A percentile compares a stretch with the other conserved stretches of the same genome.
phyloP scores from a whole-genome alignment of 2,329 filamentous ascomycete genomes.

The Cladosporium phlei region DNA sequence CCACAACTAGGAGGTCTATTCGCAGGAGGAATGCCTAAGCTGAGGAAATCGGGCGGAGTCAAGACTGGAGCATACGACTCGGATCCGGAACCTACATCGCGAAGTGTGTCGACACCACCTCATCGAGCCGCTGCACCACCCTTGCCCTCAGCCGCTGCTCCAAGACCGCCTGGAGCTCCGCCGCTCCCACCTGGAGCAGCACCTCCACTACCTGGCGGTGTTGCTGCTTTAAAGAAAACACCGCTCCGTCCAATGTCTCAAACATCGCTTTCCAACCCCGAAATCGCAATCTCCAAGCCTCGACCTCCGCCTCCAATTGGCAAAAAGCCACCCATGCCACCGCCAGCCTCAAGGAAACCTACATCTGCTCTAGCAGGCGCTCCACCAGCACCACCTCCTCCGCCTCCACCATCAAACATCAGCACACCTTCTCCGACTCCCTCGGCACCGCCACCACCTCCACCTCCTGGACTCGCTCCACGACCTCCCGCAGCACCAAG shows the following conservation, averaged over 20 bases:
- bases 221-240: constrained; percentile 45
- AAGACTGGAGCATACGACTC: constrained; percentile 59
- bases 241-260: constrained; percentile 57
- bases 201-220: constrained; percentile 28
- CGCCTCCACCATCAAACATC: constrained; percentile 31
- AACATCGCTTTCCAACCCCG: constrained; percentile 54
- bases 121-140: constrained; percentile 48
- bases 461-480: constrained; percentile 37
- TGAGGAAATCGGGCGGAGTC: constrained; percentile 76
- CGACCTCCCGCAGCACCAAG: constrained; percentile 31
- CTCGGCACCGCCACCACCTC: constrained; percentile 39
- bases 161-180: constrained; percentile 36
- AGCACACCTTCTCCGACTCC: constrained; percentile 27
- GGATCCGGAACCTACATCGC: constrained; percentile 62
- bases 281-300: constrained; percentile 49
- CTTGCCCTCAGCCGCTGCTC: constrained; percentile 43
- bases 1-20: constrained; percentile 86
- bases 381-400: constrained; percentile 29
- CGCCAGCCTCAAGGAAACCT: constrained; percentile 53
- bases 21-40: constrained; percentile 89
- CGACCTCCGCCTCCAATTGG: constrained; percentile 71
- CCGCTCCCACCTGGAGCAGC: constrained; percentile 44
- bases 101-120: constrained; percentile 36
- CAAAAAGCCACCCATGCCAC: constrained; percentile 64
- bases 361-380: constrained; percentile 41